Conservation (phyloP, 2,329 filamentous ascomycete species). For the Cladophialophora bantiana region DNA sequence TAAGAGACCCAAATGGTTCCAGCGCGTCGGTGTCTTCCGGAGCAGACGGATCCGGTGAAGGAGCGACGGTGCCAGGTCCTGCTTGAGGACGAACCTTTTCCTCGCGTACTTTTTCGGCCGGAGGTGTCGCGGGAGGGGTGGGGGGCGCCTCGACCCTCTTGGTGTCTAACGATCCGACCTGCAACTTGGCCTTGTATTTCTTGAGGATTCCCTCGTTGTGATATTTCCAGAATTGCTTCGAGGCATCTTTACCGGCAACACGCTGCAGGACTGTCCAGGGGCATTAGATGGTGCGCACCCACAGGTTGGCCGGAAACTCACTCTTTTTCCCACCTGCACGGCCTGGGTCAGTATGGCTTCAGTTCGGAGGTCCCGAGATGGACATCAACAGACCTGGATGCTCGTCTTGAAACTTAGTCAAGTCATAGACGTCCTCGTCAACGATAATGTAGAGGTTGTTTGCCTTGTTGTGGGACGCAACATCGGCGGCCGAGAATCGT, state of each 20-base stretch:
- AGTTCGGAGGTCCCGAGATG: slow-evolving; percentile 20
- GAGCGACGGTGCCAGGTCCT: slow-evolving; percentile 62
- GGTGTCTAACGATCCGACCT: slow-evolving; percentile 78
- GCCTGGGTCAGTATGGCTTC: slow-evolving; percentile 19
- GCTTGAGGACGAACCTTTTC: slow-evolving; percentile 64
- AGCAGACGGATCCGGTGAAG: slow-evolving; percentile 49
- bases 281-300: slow-evolving; percentile 9
- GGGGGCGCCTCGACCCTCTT: slow-evolving; percentile 72
- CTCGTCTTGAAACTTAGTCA: slow-evolving; percentile 86
- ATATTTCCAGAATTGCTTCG: slow-evolving; percentile 73
- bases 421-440: slow-evolving; percentile 93
- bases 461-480: slow-evolving; percentile 88
- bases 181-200: slow-evolving; percentile 67
- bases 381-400: slow-evolving; percentile 63
- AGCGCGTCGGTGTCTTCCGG: slow-evolving; percentile 72
- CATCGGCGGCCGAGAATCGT: slow-evolving; percentile 81
- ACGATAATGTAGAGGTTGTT: slow-evolving; percentile 88
- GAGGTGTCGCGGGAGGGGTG: slow-evolving; percentile 56
- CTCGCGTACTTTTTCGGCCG: slow-evolving; percentile 53
- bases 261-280: slow-evolving; percentile 64
- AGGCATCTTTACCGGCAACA: slow-evolving; percentile 71
- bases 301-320: slow-evolving; percentile 47
- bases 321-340: slow-evolving; percentile 72
- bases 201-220: slow-evolving; percentile 68
- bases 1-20: slow-evolving; percentile 82